These are phyloP conservation scores for Saksenaea oblongispora DNA, from an alignment of 371 early-diverging fungal genomes.

Conservation along the genomic window DNA sequence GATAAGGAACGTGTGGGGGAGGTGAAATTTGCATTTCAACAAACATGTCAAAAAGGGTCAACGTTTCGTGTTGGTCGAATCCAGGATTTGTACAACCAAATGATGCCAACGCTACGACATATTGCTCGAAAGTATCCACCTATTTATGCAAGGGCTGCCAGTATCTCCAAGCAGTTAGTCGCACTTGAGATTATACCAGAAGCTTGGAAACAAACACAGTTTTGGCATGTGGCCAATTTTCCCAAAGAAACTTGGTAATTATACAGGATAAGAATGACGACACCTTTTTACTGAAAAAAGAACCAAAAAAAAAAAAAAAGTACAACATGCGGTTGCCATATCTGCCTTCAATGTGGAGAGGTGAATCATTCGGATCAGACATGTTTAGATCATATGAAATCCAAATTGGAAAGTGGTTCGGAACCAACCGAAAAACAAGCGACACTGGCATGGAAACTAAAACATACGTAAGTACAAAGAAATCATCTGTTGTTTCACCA, in stretches of 20 bases:
- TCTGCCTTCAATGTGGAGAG: conserved; percentile 62
- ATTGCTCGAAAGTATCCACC: conserved; percentile 15
- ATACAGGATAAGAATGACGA: background rate
- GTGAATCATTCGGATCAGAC: conserved; percentile 31
- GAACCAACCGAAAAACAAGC: conserved; percentile 27
- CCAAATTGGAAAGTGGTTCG: conserved; percentile 13
- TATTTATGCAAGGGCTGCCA: conserved; percentile 19
- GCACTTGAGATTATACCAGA: conserved; percentile 62
- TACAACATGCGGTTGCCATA: conserved; percentile 32
- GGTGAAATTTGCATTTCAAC: conserved; percentile 13
- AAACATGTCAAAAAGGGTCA: conserved; percentile 24
- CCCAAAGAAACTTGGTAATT: conserved; percentile 61
- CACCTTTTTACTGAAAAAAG: background rate
- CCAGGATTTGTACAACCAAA: conserved; percentile 37
- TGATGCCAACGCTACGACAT: conserved; percentile 26
- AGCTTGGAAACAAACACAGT: conserved; percentile 73
- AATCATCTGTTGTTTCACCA: no score
- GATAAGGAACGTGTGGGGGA: background rate
- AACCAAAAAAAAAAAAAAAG: background rate
- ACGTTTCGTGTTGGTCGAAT: conserved; percentile 36
- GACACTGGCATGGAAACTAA: conserved; percentile 53
- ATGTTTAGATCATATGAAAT: conserved; percentile 48
- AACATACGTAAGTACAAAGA: conserved; percentile 36
- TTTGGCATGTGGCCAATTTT: conserved; percentile 63
- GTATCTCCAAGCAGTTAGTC: conserved; percentile 44